A percentile compares a stretch with the other conserved stretches of the same genome.
Evolutionary conservation across 2,329 filamentous ascomycete species (phyloP).

Genomic region (Colletotrichum zoysiae): DNA sequence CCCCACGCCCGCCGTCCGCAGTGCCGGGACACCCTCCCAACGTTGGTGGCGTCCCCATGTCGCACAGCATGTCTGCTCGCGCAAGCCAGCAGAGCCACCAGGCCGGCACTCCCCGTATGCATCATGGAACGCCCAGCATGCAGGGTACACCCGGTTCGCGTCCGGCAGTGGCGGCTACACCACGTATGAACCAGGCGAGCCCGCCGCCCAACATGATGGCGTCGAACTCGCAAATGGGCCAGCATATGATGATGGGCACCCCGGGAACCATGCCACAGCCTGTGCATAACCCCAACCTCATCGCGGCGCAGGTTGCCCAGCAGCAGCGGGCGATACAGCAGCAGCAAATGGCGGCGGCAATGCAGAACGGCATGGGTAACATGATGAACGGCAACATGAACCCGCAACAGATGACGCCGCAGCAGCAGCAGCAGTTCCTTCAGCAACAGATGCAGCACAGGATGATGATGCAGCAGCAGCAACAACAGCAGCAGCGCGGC

Average conservation of each 20-base stretch:
- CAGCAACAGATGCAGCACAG: constrained; percentile 45
- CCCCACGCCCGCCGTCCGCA: constrained; percentile 74
- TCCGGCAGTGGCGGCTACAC: constrained; percentile 66
- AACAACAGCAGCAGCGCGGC: constrained; percentile 52
- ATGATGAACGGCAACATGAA: constrained; percentile 55
- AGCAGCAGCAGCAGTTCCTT: constrained; percentile 38
- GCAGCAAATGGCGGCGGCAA: constrained; percentile 52
- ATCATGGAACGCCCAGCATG: constrained; percentile 71
- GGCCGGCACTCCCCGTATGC: constrained; percentile 73
- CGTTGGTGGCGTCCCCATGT: constrained; percentile 65
- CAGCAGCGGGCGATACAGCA: constrained; percentile 62
- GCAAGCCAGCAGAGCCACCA: constrained; percentile 76
- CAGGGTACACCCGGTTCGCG: constrained; percentile 71
- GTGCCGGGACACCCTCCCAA: constrained; percentile 70
- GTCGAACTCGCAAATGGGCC: constrained; percentile 67
- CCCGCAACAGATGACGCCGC: constrained; percentile 46
- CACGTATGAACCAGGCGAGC: constrained; percentile 73
- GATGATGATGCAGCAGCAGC: constrained; percentile 45
- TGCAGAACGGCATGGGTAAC: constrained; percentile 53
- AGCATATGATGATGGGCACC: constrained; percentile 62
- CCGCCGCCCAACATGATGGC: constrained; percentile 71
- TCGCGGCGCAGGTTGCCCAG: constrained; percentile 61
- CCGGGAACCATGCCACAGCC: constrained; percentile 50
- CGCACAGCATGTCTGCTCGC: constrained; percentile 72
- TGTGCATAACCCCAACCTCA: constrained; percentile 55